Conservation (phyloP, 495 filamentous ascomycete species). For the Penicillium cataractarum region DNA sequence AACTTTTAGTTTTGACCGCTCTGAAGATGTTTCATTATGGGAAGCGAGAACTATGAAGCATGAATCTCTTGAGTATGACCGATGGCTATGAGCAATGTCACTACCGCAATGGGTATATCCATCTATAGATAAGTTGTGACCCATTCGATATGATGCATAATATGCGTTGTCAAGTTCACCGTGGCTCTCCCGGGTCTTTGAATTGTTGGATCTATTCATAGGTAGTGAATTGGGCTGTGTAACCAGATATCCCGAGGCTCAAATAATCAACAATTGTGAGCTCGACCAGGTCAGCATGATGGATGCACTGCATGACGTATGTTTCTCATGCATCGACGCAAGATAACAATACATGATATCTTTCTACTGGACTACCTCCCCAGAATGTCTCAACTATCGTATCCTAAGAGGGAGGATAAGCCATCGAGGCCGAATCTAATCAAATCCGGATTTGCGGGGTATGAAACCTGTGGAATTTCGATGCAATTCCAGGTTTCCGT, state of each 20-base stretch:
- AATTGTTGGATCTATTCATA: conserved; percentile 13
- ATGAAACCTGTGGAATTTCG: background rate
- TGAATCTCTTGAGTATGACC: no score
- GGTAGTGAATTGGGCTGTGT: conserved; percentile 3
- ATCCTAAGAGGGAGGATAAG: no score
- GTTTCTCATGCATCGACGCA: conserved; percentile 7
- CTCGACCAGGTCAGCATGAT: conserved; percentile 4
- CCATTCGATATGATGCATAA: background rate
- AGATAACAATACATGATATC: background rate
- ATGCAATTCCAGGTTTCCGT: background rate
- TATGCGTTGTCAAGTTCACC: background rate
- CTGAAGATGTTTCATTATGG: no score
- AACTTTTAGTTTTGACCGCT: no score
- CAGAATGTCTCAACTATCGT: background rate
- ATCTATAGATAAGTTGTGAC: background rate
- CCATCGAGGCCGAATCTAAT: no score
- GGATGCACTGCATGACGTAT: conserved; percentile 10
- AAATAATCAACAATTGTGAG: conserved; percentile 5
- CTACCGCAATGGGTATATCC: background rate
- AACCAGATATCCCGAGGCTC: background rate
- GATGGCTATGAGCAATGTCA: no score
- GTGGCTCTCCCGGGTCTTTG: background rate
- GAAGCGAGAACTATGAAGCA: no score
- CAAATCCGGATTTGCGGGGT: background rate
- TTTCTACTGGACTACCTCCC: background rate